Conservation (phyloP, 2,329 filamentous ascomycete genomes). For the Beauveria bassiana region DNA sequence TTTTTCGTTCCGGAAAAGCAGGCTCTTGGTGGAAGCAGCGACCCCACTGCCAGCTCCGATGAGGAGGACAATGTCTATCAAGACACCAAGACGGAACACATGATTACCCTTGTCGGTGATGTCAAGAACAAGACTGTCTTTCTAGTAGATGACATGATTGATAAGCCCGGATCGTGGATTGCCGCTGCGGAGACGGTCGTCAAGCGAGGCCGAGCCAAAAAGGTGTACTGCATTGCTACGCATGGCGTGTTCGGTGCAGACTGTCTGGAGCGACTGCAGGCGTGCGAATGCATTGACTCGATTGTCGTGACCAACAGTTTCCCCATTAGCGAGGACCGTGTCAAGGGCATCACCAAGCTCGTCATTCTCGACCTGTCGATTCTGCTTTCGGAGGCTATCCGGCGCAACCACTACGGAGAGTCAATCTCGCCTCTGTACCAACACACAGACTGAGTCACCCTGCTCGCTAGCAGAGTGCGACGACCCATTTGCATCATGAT, state of each 20-base stretch:
- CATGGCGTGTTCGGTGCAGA: conserved; percentile 91
- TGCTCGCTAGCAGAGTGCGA: conserved; percentile 9
- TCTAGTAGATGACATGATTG: conserved; percentile 98
- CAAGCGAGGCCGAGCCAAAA: conserved; percentile 83
- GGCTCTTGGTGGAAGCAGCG: conserved; percentile 71
- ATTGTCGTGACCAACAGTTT: conserved; percentile 98
- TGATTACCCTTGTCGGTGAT: conserved; percentile 95
- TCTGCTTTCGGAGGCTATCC: conserved; percentile 83
- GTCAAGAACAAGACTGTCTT: conserved; percentile 83
- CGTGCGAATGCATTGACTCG: conserved; percentile 85
- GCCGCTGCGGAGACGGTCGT: conserved; percentile 94
- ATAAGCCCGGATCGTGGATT: conserved; percentile 95
- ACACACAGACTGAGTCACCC: conserved; percentile 46
- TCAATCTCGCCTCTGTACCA: conserved; percentile 65
- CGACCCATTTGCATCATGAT: conserved; percentile 9
- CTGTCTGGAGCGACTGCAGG: conserved; percentile 80
- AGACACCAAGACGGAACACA: conserved; percentile 77
- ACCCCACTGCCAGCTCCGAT: conserved; percentile 75
- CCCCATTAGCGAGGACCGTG: conserved; percentile 71
- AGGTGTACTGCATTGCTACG: conserved; percentile 95
- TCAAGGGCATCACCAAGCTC: conserved; percentile 68
- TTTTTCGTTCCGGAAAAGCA: conserved; percentile 64
- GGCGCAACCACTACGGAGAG: conserved; percentile 94
- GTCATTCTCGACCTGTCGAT: conserved; percentile 84
- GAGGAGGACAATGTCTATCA: conserved; percentile 89